Evolutionary conservation across 441 rosid genomes (phyloP), one percentile per base, ranked within the genome.

Genomic region (Biscutella auriculata): DNA sequence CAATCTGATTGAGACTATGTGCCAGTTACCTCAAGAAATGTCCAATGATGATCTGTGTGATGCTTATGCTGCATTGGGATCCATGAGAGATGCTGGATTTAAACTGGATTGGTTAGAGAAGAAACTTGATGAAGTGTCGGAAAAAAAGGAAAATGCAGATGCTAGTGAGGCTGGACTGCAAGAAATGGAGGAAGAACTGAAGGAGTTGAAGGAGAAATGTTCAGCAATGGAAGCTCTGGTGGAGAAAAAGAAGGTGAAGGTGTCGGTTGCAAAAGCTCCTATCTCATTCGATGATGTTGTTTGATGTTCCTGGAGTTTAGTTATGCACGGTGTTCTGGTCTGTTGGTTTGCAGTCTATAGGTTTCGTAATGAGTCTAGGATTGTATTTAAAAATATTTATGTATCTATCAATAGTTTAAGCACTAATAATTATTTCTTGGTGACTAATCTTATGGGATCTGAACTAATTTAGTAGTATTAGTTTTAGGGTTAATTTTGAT

Each of bases 21-120:
- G 65, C 8, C 54, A 36, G 16, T 15, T 47, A 2, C 23, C 37
- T 28, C n/a, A 9, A n/a, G 65, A 47, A 14, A 14, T 60, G 4
- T 27, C 48, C 8, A 17, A 48, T 28, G 27, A 37, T 34, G 65
- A 60, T 35, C 25, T 60, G 17, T 1, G 0, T 5, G 25, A 37
- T 1, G 45, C 50, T 5, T 4, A 27, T 12, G 17, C 23, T 17
- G 12, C 47, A 9, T 33, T 60, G 32, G 16, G 1, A 10, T 39
- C 15, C 43, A 23, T 60, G 56, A 30, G 6, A 5, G 27, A 15
- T 2, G 56, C 16, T 0, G 56, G 65, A 10, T 11, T 60, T 44
- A 36, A 60, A 42, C 14, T 60, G 13, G 15, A 37, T 17, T 60
- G 65, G 65, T 39, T 60, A 27, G 27, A 36, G 2, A 52, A 26